Evolutionary conservation across 2,329 filamentous ascomycete genomes (phyloP).

Genomic region (Setomelanomma holmii): DNA sequence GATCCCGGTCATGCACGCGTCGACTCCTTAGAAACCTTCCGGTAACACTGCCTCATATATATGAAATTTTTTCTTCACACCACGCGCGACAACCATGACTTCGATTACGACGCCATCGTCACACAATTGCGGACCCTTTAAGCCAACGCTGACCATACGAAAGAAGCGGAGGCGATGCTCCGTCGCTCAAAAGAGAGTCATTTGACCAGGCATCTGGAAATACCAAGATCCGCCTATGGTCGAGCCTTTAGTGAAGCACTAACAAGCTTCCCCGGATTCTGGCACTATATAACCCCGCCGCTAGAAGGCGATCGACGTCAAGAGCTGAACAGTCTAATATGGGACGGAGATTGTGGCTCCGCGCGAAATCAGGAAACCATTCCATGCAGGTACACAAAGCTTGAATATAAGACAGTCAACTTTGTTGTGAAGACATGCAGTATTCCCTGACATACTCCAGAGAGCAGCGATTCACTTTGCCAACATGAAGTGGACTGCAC

Average conservation of each 20-base stretch:
- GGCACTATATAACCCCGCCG: conserved; percentile 15
- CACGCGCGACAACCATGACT: background rate
- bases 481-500: conserved; percentile 30
- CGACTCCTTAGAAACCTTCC: no score
- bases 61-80: no score
- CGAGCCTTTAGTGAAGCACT: no score
- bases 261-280: conserved; percentile 3
- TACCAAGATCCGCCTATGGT: background rate
- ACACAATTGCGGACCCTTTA: no score
- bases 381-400: conserved; percentile 1
- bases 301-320: conserved; percentile 4
- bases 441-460: background rate
- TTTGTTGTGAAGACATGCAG: background rate
- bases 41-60: no score
- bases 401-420: conserved; percentile 8
- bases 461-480: background rate
- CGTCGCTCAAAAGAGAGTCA: conserved; percentile 1
- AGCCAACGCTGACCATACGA: no score
- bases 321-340: conserved; percentile 9
- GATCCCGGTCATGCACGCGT: no score
- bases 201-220: no score
- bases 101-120: background rate
- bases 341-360: conserved; percentile 9
- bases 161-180: conserved; percentile 2
- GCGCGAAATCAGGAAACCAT: background rate